A percentile compares a stretch with the other conserved stretches of the same genome.
Evolutionary conservation across 768 basidiomycete genomes (phyloP).

Genomic region (Cubamyces sp.): DNA sequence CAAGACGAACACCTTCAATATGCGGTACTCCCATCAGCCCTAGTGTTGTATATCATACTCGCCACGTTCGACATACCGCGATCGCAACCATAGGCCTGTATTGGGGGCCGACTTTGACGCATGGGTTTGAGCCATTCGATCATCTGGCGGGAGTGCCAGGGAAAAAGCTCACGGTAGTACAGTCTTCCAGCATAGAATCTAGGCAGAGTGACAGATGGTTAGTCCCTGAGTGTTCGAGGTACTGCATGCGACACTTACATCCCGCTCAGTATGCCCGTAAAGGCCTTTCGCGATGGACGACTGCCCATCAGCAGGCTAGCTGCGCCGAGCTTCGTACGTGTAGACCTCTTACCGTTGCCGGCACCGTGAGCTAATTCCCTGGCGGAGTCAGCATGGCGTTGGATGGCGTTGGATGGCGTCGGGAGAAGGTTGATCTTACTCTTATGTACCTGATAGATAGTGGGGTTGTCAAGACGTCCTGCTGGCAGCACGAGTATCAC

Average conservation of each 20-base stretch:
- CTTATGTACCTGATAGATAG: neutral
- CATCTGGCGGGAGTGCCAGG: neutral
- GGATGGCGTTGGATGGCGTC: too few relatives aligned
- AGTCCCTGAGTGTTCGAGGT: neutral
- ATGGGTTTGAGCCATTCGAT: neutral
- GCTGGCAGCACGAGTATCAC: neutral
- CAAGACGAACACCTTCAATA: neutral
- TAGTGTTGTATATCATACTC: too few relatives aligned
- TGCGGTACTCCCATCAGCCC: neutral
- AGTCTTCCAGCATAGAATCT: constrained; percentile 4
- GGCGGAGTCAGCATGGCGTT: neutral
- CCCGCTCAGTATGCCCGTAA: neutral
- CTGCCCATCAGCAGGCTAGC: neutral
- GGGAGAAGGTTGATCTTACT: neutral
- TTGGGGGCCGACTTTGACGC: neutral
- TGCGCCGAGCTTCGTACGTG: neutral
- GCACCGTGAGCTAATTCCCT: neutral
- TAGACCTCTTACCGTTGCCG: neutral
- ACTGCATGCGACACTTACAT: neutral
- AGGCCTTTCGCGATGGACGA: neutral
- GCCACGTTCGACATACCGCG: neutral
- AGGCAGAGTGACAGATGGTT: neutral
- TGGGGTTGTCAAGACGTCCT: neutral
- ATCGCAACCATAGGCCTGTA: neutral
- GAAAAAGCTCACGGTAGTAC: constrained; percentile 1